Base-by-base conservation (phyloP, 495 filamentous ascomycete species). In the Trichoderma orchidacearum region DNA sequence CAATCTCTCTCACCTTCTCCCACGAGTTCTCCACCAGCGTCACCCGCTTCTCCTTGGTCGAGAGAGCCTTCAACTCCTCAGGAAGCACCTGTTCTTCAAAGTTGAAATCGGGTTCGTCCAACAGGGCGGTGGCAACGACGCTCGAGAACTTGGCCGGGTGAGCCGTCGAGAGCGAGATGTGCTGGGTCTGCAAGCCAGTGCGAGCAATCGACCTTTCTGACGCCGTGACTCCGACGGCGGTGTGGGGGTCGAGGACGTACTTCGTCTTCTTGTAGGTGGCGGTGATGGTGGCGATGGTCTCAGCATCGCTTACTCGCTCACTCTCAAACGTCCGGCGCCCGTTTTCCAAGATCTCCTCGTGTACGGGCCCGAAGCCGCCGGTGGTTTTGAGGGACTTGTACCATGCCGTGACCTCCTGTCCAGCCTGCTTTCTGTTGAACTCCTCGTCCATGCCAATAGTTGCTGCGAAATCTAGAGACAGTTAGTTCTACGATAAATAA, bases 171-270 rank as follows among this genome's bases (percentile, higher is more conserved):
- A 96, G 80, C 3, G 89, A 82, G 66, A 98, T 87, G 63, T 88
- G 85, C 54, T 77, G 73, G 18, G 70, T 72, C 25, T 69, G 61
- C 8, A 45, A 27, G 7, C 21, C 41, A 13, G 71, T 68, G n/a
- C 78, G 73, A 32, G 75, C 61, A 34, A 87, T 75, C 5, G 86
- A 86, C 34, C 89, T 75, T 30, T 78, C 59, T 0, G 90, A 75
- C 17, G 87, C 90, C 28, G 81, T 71, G 27, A 96, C 77, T 51
- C 90, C 93, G 38, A 96, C 84, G 1, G 93, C 90, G 3, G 87
- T 83, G 75, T 96, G 93, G 7, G 92, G 91, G 63, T 98, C 93
- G 1, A 96, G 81, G 32, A 96, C 78, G 70, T 97, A 97, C 36
- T 75, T 73, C 17, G 75, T 69, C 27, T 79, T 67, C 52, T 66